Base-by-base conservation (phyloP, 345 rosid genomes). In the Eutrema heterophyllum region DNA sequence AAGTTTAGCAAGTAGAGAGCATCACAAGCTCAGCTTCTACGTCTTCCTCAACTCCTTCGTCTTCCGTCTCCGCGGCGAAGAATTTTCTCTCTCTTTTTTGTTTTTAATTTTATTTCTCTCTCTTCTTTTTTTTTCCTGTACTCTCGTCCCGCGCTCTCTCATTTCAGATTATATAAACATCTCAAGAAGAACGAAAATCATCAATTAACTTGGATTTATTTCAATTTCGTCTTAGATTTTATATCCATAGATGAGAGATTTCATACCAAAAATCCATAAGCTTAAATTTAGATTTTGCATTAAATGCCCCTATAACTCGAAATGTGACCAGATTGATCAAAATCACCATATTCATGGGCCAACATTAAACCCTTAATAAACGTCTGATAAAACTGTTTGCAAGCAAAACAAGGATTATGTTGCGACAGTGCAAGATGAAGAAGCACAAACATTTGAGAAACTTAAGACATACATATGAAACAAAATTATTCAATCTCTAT, bases 111-210 rank as follows among this genome's bases (percentile, higher is more conserved):
- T 44, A 35, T 66, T 51, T 62, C 36, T 44, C 48, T 3, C 0
- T 58, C 7, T 6, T 52, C 3, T 63, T 52, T 68, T 27, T 7
- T 54, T 10, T 7, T 60, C 18, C 29, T 24, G 10, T 49, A 33
- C 35, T 71, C 72, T 49, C 77, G 73, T 78, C 81, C 81, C 81
- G 81, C 81, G 80, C 76, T 71, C 80, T 44, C 73, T 71, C 38
- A 43, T 43, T 71, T 77, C 68, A 65, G 76, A 70, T 70, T 64
- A 71, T 58, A 54, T 52, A 67, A 51, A 72, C 51, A 24, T 39
- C 21, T 33, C 1, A 21, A 21, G 12, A 50, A 40, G 52, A 52
- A 24, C 7, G 11, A 36, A 46, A 56, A 13, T 56, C 71, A 55
- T 55, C 66, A 53, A 36, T 26, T 45, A 45, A 27, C 44, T 5